Percentiles rank a stretch among this genome's conserved stretches.
These are phyloP conservation scores for Dactylellina leptospora DNA, from an alignment of 2,329 filamentous ascomycete species.

Conservation along the genomic window DNA sequence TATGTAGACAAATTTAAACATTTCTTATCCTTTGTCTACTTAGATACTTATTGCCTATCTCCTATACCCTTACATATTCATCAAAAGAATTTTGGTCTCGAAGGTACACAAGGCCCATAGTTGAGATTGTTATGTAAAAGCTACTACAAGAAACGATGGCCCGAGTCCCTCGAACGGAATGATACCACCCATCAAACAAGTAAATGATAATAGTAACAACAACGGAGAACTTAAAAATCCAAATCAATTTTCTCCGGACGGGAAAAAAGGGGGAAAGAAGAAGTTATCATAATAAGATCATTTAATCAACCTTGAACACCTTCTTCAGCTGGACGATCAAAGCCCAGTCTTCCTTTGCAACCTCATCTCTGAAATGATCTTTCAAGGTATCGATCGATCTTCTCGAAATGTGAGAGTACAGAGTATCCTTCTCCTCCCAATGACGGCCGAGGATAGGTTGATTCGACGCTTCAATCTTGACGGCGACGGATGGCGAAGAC, in stretches of 20 bases:
- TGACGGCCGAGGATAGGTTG: constrained; percentile 96
- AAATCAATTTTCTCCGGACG: neutral
- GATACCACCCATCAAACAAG: no score
- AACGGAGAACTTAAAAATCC: neutral
- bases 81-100: no score
- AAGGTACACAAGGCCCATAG: no score
- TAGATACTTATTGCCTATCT: no score
- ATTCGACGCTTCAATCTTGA: constrained; percentile 94
- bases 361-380: constrained; percentile 89
- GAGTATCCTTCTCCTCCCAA: constrained; percentile 84
- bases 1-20: no score
- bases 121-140: no score
- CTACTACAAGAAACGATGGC: no score
- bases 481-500: constrained; percentile 93
- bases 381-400: constrained; percentile 93
- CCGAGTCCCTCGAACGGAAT: no score
- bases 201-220: constrained; percentile 8
- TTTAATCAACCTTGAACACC: constrained; percentile 83
- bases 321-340: constrained; percentile 96
- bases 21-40: no score
- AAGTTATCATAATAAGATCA: neutral
- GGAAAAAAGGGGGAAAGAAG: no score
- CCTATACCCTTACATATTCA: no score
- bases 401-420: constrained; percentile 89
- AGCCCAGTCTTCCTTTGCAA: constrained; percentile 91